A percentile compares a stretch with the other conserved stretches of the same genome.
Conservation (phyloP, 148 eudicot genomes). For the Fagopyrum esculentum region DNA sequence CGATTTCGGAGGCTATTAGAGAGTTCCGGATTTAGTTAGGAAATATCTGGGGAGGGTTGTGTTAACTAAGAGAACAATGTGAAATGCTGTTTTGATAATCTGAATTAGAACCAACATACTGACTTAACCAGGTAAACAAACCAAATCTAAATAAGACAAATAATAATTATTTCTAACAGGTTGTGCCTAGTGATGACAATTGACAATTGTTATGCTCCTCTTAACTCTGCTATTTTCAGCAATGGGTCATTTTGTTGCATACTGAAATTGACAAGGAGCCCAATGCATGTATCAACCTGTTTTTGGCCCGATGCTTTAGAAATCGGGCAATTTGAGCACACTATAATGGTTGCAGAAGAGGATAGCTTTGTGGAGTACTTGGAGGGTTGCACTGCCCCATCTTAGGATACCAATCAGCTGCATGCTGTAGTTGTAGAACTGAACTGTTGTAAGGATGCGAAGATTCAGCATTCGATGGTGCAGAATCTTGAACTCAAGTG, state of each 20-base stretch:
- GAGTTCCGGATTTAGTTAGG: constrained; percentile 72
- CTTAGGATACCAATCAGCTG: constrained; percentile 76
- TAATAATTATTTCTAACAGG: constrained; percentile 6
- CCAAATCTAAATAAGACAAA: no score
- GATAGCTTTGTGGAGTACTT: constrained; percentile 89
- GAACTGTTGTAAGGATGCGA: constrained; percentile 62
- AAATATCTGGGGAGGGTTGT: constrained; percentile 75
- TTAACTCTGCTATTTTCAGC: constrained; percentile 93
- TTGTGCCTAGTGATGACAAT: constrained; percentile 77
- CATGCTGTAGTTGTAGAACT: constrained; percentile 94
- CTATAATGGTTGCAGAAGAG: constrained; percentile 85
- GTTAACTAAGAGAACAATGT: no score
- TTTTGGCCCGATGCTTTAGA: constrained; percentile 86
- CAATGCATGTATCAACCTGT: constrained; percentile 92
- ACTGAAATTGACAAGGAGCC: constrained; percentile 68
- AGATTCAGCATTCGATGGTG: constrained; percentile 85
- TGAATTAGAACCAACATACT: no score
- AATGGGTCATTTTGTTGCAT: constrained; percentile 93
- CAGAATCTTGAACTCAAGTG: constrained; percentile 98
- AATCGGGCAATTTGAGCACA: constrained; percentile 92
- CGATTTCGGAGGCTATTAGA: constrained; percentile 80
- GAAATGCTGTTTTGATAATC: no score
- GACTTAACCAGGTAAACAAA: no score
- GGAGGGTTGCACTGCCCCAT: constrained; percentile 94
- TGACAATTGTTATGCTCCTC: constrained; percentile 83